Conservation (phyloP, 495 filamentous ascomycete genomes). For the Rhypophila decipiens region DNA sequence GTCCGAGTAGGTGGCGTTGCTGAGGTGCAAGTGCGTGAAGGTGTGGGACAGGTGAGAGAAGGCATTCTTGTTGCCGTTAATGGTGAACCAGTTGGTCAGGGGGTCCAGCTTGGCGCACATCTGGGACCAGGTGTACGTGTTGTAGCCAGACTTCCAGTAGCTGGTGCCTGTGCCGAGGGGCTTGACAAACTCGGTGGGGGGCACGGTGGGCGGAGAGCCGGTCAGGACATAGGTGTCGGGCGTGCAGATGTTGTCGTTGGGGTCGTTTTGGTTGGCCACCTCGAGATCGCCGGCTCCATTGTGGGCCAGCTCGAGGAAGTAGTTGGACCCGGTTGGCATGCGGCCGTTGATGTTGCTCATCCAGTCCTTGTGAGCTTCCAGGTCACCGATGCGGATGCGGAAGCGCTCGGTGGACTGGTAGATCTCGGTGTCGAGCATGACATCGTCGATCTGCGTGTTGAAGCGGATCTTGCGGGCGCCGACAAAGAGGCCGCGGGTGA, state of each 20-base stretch:
- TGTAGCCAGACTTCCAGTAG: conserved; percentile 44
- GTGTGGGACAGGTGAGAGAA: conserved; percentile 54
- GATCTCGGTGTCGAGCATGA: conserved; percentile 48
- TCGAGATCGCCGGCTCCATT: conserved; percentile 55
- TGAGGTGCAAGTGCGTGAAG: conserved; percentile 50
- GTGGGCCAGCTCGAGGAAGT: conserved; percentile 50
- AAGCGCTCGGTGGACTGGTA: conserved; percentile 40
- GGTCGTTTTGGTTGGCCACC: conserved; percentile 22
- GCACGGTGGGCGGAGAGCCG: conserved; percentile 29
- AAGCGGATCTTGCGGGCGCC: conserved; percentile 48
- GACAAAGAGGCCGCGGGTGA: conserved; percentile 48
- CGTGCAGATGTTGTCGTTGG: conserved; percentile 2
- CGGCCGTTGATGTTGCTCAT: conserved; percentile 37
- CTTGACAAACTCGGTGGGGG: conserved; percentile 47
- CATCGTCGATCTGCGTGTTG: conserved; percentile 55
- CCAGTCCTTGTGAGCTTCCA: conserved; percentile 43
- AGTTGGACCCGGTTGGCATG: conserved; percentile 48
- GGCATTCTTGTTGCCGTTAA: conserved; percentile 36
- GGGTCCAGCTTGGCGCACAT: conserved; percentile 43
- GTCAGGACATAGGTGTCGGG: conserved; percentile 6
- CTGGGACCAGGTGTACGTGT: conserved; percentile 38
- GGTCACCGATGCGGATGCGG: conserved; percentile 41
- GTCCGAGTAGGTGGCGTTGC: conserved; percentile 55
- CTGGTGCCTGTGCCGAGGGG: conserved; percentile 46
- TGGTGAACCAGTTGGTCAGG: conserved; percentile 44